A percentile compares a stretch with the other conserved stretches of the same genome.
phyloP scores from a whole-genome alignment of 1,284 basidiomycete species.

The Melanopsichium pennsylvanicum region DNA sequence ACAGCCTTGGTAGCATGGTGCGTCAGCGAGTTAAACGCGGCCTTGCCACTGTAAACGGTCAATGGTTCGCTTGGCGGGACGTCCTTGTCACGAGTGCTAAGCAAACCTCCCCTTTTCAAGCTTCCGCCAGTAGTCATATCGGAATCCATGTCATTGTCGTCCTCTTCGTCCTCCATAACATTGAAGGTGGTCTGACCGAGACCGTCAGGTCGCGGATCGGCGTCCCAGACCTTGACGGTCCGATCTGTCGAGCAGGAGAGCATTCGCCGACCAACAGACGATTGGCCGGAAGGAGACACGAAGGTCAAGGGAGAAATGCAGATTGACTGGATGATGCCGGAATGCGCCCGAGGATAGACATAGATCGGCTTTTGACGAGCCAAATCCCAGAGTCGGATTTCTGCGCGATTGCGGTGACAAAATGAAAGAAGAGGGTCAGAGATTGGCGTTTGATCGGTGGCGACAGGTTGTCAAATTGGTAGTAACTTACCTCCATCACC shows the following conservation, averaged over 20 bases:
- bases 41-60: constrained; percentile 57
- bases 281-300: constrained; percentile 52
- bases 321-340: constrained; percentile 80
- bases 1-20: constrained; percentile 86
- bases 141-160: constrained; percentile 53
- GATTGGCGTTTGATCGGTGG: neutral
- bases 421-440: neutral
- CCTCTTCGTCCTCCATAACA: constrained; percentile 57
- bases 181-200: constrained; percentile 60
- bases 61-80: constrained; percentile 55
- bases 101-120: constrained; percentile 45
- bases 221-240: constrained; percentile 89
- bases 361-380: constrained; percentile 75
- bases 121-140: constrained; percentile 53
- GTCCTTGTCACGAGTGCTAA: constrained; percentile 52
- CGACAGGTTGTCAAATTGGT: neutral
- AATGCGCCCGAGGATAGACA: constrained; percentile 82
- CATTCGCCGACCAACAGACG: constrained; percentile 70
- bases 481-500: constrained; percentile 84
- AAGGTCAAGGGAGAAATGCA: constrained; percentile 76
- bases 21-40: constrained; percentile 79
- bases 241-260: constrained; percentile 91
- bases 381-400: constrained; percentile 88
- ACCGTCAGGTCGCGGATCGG: constrained; percentile 62
- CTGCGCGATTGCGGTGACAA: constrained; percentile 66